Base-by-base conservation (phyloP, 2,329 filamentous ascomycete genomes). In the Polychaeton citri region DNA sequence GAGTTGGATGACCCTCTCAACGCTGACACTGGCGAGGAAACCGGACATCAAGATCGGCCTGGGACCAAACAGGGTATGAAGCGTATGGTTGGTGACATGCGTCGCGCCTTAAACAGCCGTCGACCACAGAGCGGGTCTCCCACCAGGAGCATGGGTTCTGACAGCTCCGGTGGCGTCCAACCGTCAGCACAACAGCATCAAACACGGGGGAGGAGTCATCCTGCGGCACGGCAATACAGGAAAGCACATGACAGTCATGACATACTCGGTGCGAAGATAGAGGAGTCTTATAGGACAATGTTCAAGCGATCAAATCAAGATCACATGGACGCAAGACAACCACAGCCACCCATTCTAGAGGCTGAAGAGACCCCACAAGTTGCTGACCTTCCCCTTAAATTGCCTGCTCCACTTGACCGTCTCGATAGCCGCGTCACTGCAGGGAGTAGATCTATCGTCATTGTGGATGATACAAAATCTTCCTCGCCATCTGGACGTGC, bases 381-480 rank as follows among this genome's bases (percentile, higher is more conserved):
- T 5, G 12, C n/a, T 15, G 4, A 7, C 24, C 24, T 28, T 7
- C 24, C 12, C 24, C 4, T 12, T 28, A n/a, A n/a, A 15, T 7
- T 15, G 15, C 24, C 12, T 5, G 15, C 7, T 12, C 24, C 24
- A 40, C 49, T 20, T 45, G 39, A 46, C 16, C 42, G 51, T 10
- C 53, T 60, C 21, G 51, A 64, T 35, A 75, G 71, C 43, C 65
- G 65, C 38, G 72, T 88, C 31, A 90, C 85, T 0, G 68, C 69
- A 8, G 82, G 84, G n/a, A 93, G 84, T 64, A 80, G 87, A 52
- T 93, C 85, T 0, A 92, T 94, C 45, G 71, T 94, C 37, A 92
- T 94, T 50, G 76, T 93, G 21, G 83, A 92, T 47, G 71, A 72
- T 43, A 74, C 71, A 39, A 75, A 74, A 7, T 4, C 24, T 28